Percentiles rank a stretch among this genome's conserved stretches.
Evolutionary conservation across 2,329 filamentous ascomycete genomes (phyloP).

Genomic region (Aspergillus sp.): DNA sequence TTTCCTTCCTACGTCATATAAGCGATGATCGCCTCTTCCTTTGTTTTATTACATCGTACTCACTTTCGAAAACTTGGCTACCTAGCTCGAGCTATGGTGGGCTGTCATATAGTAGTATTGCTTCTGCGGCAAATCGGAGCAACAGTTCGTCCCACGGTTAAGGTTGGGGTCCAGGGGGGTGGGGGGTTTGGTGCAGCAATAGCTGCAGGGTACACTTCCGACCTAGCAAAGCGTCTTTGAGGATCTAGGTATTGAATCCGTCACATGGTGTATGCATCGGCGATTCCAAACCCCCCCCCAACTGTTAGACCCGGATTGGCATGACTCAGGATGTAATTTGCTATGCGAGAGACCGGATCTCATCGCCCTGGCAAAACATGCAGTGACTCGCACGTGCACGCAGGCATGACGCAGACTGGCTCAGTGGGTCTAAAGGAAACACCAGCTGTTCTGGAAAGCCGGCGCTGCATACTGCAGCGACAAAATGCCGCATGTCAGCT

Average conservation of each 20-base stretch:
- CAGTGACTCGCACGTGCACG: neutral
- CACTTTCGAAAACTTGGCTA: neutral
- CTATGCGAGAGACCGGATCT: neutral
- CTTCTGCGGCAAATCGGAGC: neutral
- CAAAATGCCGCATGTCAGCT: neutral
- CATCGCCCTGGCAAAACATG: neutral
- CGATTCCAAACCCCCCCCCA: neutral
- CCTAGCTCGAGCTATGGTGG: neutral
- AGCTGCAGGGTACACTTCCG: neutral
- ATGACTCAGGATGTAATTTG: neutral
- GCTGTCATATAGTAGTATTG: no score
- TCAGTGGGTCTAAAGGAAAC: neutral
- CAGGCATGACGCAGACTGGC: neutral
- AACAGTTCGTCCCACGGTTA: neutral
- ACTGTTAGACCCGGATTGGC: neutral
- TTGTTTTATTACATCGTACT: neutral
- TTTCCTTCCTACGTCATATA: no score
- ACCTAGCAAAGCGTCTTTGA: neutral
- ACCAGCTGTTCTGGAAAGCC: no score
- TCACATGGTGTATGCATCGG: neutral
- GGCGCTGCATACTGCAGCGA: no score
- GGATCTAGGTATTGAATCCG: no score
- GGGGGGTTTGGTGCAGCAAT: neutral
- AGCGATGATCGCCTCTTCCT: neutral
- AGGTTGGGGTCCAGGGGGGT: neutral